phyloP scores from a whole-genome alignment of 768 basidiomycete genomes.

The Xerocomus potaroensis region DNA sequence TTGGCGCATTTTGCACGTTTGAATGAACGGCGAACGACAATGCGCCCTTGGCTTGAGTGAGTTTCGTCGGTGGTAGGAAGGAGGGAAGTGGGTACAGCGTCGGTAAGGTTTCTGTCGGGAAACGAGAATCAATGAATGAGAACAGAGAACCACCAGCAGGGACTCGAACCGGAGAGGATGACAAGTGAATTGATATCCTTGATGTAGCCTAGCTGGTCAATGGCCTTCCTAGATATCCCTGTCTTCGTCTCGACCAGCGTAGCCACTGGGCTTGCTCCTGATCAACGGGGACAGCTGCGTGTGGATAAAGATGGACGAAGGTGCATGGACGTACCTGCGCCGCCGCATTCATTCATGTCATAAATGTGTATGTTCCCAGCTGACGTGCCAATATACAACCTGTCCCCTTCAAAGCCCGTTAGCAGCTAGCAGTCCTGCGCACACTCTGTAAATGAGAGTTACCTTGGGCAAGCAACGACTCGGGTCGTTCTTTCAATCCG shows the following conservation, averaged over 20 bases:
- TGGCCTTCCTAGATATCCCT: constrained; percentile 56
- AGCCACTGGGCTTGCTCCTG: constrained; percentile 1
- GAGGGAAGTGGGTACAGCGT: constrained; percentile 75
- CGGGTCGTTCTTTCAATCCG: constrained; percentile 35
- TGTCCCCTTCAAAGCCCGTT: constrained; percentile 38
- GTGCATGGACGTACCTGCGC: constrained; percentile 35
- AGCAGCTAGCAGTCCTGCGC: not conserved
- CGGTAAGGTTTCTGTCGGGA: constrained; percentile 57
- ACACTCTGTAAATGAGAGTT: not conserved
- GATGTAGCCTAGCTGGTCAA: constrained; percentile 86
- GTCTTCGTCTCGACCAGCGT: constrained; percentile 60
- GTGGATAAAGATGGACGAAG: constrained; percentile 13
- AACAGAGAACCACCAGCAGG: not conserved
- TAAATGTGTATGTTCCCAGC: constrained; percentile 55
- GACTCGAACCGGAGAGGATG: constrained; percentile 68
- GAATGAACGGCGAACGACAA: constrained; percentile 79
- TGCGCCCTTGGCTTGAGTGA: constrained; percentile 74
- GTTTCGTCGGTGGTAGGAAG: constrained; percentile 63
- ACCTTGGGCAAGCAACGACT: constrained; percentile 33
- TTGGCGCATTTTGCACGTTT: constrained; percentile 44
- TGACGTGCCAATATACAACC: constrained; percentile 60
- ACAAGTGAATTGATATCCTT: constrained; percentile 84
- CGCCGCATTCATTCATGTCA: constrained; percentile 35
- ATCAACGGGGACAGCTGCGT: not conserved
- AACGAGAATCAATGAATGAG: constrained; percentile 2